phyloP scores from a whole-genome alignment of 2,329 filamentous ascomycete species.

The Penicillium sp. region DNA sequence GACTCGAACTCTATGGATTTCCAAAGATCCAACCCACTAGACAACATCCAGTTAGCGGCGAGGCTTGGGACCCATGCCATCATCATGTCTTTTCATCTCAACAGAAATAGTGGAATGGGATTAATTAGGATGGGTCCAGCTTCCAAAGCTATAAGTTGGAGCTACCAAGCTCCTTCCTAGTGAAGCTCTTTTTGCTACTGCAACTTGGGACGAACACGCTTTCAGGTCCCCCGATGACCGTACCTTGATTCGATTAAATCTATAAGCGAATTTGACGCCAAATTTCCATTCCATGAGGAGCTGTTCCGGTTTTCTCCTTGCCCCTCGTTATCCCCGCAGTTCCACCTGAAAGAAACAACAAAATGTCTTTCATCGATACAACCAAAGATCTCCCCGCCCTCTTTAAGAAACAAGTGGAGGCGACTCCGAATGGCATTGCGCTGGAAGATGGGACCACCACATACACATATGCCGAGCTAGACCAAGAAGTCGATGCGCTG shows the following conservation, averaged over 20 bases:
- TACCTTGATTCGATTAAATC: neutral
- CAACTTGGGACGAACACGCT: neutral
- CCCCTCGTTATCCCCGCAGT: neutral
- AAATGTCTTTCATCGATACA: conserved; percentile 68
- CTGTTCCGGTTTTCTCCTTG: neutral
- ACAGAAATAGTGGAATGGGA: conserved; percentile 2
- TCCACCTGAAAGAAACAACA: neutral
- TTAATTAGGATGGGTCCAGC: neutral
- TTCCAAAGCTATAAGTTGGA: neutral
- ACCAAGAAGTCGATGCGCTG: conserved; percentile 65
- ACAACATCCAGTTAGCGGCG: conserved; percentile 3
- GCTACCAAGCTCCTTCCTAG: neutral
- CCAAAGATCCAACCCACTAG: conserved; percentile 1
- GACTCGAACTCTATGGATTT: neutral
- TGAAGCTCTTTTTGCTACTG: neutral
- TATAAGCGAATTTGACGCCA: neutral
- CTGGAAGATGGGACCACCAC: conserved; percentile 68
- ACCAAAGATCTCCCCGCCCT: conserved; percentile 71
- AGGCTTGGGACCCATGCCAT: neutral
- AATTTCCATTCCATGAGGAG: neutral
- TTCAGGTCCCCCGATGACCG: neutral
- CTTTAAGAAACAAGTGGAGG: conserved; percentile 67
- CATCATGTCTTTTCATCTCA: conserved; percentile 1
- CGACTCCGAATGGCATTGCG: conserved; percentile 68
- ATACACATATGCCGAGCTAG: conserved; percentile 73